Base-by-base conservation (phyloP, 805 yeast genomes). In the Wickerhamomyces hampshirensis region DNA sequence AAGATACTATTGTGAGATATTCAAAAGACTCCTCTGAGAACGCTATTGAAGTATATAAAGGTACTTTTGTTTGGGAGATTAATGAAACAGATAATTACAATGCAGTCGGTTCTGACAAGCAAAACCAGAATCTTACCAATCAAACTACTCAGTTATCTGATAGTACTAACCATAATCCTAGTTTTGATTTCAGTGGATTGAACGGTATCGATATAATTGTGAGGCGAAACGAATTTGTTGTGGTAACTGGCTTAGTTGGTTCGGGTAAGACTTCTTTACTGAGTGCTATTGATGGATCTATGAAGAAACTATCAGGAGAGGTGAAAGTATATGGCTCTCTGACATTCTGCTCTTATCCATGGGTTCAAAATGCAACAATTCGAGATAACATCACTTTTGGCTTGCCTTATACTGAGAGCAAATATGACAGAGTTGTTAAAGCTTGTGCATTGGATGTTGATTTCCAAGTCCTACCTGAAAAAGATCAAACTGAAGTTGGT, bases 311-410 rank as follows among this genome's bases (percentile, higher is more conserved):
- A 0, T 29, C 49, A 0, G 95, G 95, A 28, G 36, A 53, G 0
- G 65, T 81, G 3, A 58, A 59, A 26, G 62, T 76, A 5, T 67
- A 68, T 44, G 89, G 91, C 2, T 60, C 49, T 48, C 71, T 72
- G 15, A 58, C 70, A 11, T 58, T 66, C 38, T 74, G 79, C 41
- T 84, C 89, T 15, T 71, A 72, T 30, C 91, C 89, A 13, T 86
- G 95, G 95, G 75, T 86, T 28, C 89, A 83, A 51, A 86, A 85
- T 59, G 77, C 84, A 3, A 81, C 94, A 0, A 77, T 86, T 18
- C 72, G 73, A 50, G 87, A 82, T 13, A 85, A 85, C 52, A 84
- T 85, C 36, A 34, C 69, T 11, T 86, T 85, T 60, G 95, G 95
- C 17, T 42, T 54, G 14, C 70, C 71, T 13, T 77, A 55, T 39